These are phyloP conservation scores for Suillus subaureus DNA, from an alignment of 768 basidiomycete genomes.

Conservation along the genomic window DNA sequence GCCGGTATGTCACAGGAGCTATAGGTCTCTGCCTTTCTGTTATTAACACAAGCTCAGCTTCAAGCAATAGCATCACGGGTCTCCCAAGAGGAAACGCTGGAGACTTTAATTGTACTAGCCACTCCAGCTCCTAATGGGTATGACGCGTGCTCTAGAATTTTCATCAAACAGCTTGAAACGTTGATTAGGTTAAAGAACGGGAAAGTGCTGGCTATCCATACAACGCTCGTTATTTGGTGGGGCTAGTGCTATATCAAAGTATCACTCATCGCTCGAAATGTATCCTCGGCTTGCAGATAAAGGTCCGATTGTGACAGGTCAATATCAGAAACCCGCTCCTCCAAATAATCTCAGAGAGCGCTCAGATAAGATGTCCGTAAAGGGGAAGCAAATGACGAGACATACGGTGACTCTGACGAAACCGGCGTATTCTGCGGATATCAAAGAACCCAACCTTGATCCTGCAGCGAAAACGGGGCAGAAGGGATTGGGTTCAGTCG, in stretches of 20 bases:
- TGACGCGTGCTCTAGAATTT: not conserved
- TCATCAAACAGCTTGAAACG: conserved; percentile 1
- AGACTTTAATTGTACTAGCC: too few relatives aligned
- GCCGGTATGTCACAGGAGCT: too few relatives aligned
- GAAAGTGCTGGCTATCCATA: conserved; percentile 35
- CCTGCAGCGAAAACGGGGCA: conserved; percentile 37
- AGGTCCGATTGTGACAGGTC: not conserved
- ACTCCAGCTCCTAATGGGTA: too few relatives aligned
- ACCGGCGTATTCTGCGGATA: conserved; percentile 47
- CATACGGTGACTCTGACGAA: conserved; percentile 29
- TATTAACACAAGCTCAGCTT: too few relatives aligned
- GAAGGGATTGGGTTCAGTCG: conserved; percentile 24
- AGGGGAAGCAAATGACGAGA: conserved; percentile 20
- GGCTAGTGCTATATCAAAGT: conserved; percentile 1
- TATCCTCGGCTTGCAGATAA: not conserved
- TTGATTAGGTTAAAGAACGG: conserved; percentile 14
- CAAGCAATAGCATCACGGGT: too few relatives aligned
- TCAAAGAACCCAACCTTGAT: too few relatives aligned
- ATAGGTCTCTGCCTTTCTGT: too few relatives aligned
- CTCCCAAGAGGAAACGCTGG: too few relatives aligned
- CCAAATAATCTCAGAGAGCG: conserved; percentile 48
- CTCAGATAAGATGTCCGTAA: conserved; percentile 17
- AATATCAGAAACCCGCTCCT: conserved; percentile 16
- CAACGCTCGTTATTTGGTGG: conserved; percentile 13
- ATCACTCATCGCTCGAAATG: conserved; percentile 14